Evolutionary conservation across 495 filamentous ascomycete species (phyloP), one percentile per base, ranked within the genome.

Genomic region (Penicillium atrosanguineum): DNA sequence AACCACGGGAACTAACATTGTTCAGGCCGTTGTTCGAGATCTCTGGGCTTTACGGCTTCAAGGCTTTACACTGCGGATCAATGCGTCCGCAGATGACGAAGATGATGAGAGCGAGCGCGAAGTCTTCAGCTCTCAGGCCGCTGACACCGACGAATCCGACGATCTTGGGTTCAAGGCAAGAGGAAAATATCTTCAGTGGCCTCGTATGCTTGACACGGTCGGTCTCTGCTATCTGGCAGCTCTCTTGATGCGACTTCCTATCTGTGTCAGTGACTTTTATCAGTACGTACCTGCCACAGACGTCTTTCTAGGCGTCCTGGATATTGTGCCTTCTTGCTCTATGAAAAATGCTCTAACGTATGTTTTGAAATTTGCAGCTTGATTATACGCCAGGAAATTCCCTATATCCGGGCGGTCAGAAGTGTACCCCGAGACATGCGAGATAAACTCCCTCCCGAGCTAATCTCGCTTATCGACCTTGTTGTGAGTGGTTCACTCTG

Each of bases 31-130:
- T 7, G 75, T 88, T 34, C 79, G 75, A 34, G 85, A 88, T 69
- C 76, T 90, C n/a, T 90, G 87, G 87, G 74, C 79, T 34, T 70
- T 89, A 6, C 81, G 84, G 34, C 69, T 90, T 29, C 77, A 80
- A 34, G 74, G 67, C 34, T 74, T 82, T 37, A 61, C 76, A 16
- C 52, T 55, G 18, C 73, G 69, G 47, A 71, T 75, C 36, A 69
- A 69, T 42, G 61, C 61, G 25, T 48, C 57, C n/a, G 63, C 57
- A 21, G 70, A 71, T 20, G 68, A 64, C 23, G 57, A 59, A 15
- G 63, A 70, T 21, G 61, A 67, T 14, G 58, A 61, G 14, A 63
- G 66, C 28, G 64, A 73, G 38, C 62, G 63, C n/a, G 61, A 70
- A 41, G 46, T 76, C 5, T 83, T 81, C 65, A 83, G 75, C 55